Evolutionary conservation across 176 grass and related monocot species (phyloP).

Genomic region (Bromus sterilis): DNA sequence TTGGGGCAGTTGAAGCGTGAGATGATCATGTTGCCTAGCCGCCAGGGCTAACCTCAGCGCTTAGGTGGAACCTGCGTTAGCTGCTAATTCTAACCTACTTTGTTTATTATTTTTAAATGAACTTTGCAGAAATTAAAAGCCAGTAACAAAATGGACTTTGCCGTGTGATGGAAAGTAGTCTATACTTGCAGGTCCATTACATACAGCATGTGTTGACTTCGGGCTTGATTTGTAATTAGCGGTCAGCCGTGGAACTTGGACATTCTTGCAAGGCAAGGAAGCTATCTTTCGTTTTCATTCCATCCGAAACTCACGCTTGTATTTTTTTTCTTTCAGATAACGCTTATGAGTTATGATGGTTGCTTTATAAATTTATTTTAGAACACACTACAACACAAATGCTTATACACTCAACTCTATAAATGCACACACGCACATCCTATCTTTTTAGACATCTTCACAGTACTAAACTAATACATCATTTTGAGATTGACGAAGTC

Average conservation of each 20-base stretch:
- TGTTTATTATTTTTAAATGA: no score
- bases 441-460: no score
- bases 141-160: not conserved
- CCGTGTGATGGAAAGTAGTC: not conserved
- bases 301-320: not conserved
- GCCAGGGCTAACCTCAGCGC: not conserved
- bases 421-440: no score
- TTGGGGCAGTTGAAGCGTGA: not conserved
- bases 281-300: not conserved
- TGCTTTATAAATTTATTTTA: no score
- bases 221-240: not conserved
- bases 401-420: no score
- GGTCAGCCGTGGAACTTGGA: not conserved
- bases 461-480: no score
- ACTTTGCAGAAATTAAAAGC: no score
- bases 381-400: no score
- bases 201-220: not conserved
- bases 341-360: no score
- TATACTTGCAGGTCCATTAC: not conserved
- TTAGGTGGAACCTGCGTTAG: conserved; percentile 11
- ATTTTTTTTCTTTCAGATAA: no score
- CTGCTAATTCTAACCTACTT: not conserved
- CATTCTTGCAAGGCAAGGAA: conserved; percentile 24
- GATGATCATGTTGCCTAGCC: not conserved
- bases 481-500: no score